A percentile compares a stretch with the other conserved stretches of the same genome.
phyloP scores from a whole-genome alignment of 2,329 filamentous ascomycete species.

The Colletotrichum filicis region DNA sequence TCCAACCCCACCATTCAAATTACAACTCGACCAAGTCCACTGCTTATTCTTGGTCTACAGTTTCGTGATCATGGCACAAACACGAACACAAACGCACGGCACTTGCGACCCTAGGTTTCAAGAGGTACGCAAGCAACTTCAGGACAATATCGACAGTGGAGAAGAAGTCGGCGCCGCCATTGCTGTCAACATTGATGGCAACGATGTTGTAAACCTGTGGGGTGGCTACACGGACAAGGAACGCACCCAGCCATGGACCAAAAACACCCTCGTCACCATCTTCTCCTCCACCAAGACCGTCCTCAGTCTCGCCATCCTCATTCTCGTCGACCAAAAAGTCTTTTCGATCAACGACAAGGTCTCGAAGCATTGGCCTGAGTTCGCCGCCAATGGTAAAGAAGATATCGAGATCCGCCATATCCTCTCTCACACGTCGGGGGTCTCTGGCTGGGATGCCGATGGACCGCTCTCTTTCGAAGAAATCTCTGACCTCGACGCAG shows the following conservation, averaged over 20 bases:
- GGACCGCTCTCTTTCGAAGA: slow-evolving; percentile 43
- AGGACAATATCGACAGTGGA: slow-evolving; percentile 46
- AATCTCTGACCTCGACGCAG: slow-evolving; percentile 43
- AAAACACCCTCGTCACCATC: slow-evolving; percentile 51
- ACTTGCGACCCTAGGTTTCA: slow-evolving; percentile 48
- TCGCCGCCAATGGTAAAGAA: slow-evolving; percentile 52
- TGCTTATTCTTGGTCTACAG: background rate
- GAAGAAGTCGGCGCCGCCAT: slow-evolving; percentile 57
- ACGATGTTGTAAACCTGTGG: slow-evolving; percentile 56
- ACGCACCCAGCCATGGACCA: slow-evolving; percentile 45
- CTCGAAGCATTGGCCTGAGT: slow-evolving; percentile 57
- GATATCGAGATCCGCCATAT: slow-evolving; percentile 51
- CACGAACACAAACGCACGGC: slow-evolving; percentile 50
- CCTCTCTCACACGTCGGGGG: slow-evolving; percentile 52
- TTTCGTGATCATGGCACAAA: slow-evolving; percentile 33
- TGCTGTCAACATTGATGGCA: slow-evolving; percentile 50
- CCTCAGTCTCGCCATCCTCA: slow-evolving; percentile 47
- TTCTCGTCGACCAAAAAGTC: slow-evolving; percentile 51
- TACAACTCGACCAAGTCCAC: background rate
- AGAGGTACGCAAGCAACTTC: slow-evolving; percentile 46
- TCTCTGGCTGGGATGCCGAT: slow-evolving; percentile 46
- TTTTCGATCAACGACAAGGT: slow-evolving; percentile 50
- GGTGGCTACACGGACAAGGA: slow-evolving; percentile 49
- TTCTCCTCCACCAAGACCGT: slow-evolving; percentile 54
- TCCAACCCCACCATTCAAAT: background rate